Evolutionary conservation across 1,139 yeast genomes (phyloP).

Genomic region (Arxiozyma slooffiae): DNA sequence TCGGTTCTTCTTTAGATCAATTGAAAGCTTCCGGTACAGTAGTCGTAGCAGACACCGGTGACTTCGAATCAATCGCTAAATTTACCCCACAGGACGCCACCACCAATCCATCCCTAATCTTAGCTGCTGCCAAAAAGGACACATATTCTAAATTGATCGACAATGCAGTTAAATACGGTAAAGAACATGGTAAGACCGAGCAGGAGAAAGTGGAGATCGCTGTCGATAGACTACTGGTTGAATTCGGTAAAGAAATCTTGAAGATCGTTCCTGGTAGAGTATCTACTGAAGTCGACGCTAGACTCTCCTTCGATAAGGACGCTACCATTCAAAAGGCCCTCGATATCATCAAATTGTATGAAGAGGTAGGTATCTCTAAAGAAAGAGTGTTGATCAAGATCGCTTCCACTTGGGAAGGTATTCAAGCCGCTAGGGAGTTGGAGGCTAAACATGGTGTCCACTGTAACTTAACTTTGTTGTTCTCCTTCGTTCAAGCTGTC

Average conservation of each 20-base stretch:
- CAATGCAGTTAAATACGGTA: constrained; percentile 80
- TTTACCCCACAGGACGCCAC: constrained; percentile 99
- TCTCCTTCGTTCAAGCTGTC: constrained; percentile 94
- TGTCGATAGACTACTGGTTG: constrained; percentile 84
- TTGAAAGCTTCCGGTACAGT: constrained; percentile 91
- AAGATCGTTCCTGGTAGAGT: constrained; percentile 98
- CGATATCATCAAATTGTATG: constrained; percentile 74
- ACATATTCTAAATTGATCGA: constrained; percentile 86
- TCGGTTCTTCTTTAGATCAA: constrained; percentile 70
- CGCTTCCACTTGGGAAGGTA: constrained; percentile 99
- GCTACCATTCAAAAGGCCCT: constrained; percentile 90
- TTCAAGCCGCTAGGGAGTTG: constrained; percentile 94
- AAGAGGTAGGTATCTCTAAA: constrained; percentile 71
- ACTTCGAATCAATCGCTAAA: constrained; percentile 93
- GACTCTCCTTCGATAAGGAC: constrained; percentile 88
- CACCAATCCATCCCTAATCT: constrained; percentile 94
- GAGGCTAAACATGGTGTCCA: constrained; percentile 86
- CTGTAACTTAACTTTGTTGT: constrained; percentile 89
- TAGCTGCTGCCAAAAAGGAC: constrained; percentile 89
- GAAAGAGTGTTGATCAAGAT: constrained; percentile 91
- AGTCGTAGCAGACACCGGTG: constrained; percentile 98
- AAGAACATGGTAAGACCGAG: constrained; percentile 44
- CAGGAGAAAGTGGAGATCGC: constrained; percentile 67
- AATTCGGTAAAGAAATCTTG: constrained; percentile 90
- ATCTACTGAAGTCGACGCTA: constrained; percentile 97